These are phyloP conservation scores for Vigna trinervia DNA, from an alignment of 306 rosid genomes.

Conservation along the genomic window DNA sequence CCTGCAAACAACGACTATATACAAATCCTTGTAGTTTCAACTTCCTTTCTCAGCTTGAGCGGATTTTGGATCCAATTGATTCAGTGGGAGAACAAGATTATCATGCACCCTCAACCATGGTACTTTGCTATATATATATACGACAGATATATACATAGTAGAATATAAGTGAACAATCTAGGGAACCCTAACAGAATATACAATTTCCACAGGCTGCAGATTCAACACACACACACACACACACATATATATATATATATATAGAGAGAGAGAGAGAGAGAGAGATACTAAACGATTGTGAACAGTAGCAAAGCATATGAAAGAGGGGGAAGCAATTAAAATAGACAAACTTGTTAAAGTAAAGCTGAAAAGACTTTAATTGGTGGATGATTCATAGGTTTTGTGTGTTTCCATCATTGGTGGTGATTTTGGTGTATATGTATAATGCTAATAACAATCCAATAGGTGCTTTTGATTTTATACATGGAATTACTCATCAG, in stretches of 20 bases:
- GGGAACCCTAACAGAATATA: conserved; percentile 64
- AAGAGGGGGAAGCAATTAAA: background rate
- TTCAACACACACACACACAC: background rate
- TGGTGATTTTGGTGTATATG: background rate
- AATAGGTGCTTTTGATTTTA: conserved; percentile 7
- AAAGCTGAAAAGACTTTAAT: conserved; percentile 30
- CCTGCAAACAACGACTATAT: conserved; percentile 73
- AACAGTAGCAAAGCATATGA: background rate
- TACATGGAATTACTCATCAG: background rate
- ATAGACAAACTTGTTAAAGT: conserved; percentile 8
- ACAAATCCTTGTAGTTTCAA: conserved; percentile 5
- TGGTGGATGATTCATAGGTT: conserved; percentile 46
- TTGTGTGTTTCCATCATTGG: conserved; percentile 24
- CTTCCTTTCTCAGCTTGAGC: background rate
- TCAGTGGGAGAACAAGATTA: conserved; percentile 23
- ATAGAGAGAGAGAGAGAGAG: background rate
- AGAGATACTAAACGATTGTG: background rate
- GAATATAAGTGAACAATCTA: background rate
- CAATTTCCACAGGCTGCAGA: conserved; percentile 26
- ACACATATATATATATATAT: background rate
- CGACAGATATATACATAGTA: background rate
- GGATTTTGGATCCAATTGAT: conserved; percentile 6
- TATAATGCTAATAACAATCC: background rate
- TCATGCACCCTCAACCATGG: conserved; percentile 9
- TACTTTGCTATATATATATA: conserved; percentile 34